Conservation (phyloP, 345 rosid species). For the Capsella bursapastoris region DNA sequence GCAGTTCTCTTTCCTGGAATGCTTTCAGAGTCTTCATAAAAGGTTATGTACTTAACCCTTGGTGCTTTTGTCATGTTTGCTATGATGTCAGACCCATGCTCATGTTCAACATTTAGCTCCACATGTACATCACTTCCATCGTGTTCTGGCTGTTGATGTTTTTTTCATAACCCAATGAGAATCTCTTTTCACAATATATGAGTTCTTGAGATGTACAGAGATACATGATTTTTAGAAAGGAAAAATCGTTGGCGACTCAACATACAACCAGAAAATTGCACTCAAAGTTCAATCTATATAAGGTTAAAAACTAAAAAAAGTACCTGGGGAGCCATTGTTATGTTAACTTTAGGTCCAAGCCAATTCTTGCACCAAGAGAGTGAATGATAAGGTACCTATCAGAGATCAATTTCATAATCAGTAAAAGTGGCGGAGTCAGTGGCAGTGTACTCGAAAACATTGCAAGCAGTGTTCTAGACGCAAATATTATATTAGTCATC, state of each 20-base stretch:
- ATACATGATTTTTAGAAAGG: not conserved
- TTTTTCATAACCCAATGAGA: slow-evolving; percentile 1
- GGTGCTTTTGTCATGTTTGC: slow-evolving; percentile 91
- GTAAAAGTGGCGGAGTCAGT: not conserved
- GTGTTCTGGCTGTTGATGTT: slow-evolving; percentile 76
- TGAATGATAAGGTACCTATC: slow-evolving; percentile 93
- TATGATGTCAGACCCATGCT: slow-evolving; percentile 67
- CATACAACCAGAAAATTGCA: slow-evolving; percentile 19
- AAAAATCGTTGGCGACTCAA: slow-evolving; percentile 8
- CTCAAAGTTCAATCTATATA: not conserved
- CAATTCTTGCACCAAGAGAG: slow-evolving; percentile 97
- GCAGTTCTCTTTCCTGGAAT: slow-evolving; percentile 89
- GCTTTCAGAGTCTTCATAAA: slow-evolving; percentile 92
- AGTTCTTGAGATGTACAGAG: slow-evolving; percentile 8
- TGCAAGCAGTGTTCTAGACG: slow-evolving; percentile 1
- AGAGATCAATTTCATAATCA: slow-evolving; percentile 16
- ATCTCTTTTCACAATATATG: not conserved
- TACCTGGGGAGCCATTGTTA: slow-evolving; percentile 98
- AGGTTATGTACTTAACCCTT: slow-evolving; percentile 83
- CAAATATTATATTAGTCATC: not conserved
- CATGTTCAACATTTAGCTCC: slow-evolving; percentile 77
- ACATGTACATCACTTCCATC: slow-evolving; percentile 93
- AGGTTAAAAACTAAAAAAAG: not conserved
- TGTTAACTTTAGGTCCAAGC: slow-evolving; percentile 89
- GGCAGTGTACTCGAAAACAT: not conserved